Conservation (phyloP, 202 grass and related monocot species). For the Alloteropsis angusta region DNA sequence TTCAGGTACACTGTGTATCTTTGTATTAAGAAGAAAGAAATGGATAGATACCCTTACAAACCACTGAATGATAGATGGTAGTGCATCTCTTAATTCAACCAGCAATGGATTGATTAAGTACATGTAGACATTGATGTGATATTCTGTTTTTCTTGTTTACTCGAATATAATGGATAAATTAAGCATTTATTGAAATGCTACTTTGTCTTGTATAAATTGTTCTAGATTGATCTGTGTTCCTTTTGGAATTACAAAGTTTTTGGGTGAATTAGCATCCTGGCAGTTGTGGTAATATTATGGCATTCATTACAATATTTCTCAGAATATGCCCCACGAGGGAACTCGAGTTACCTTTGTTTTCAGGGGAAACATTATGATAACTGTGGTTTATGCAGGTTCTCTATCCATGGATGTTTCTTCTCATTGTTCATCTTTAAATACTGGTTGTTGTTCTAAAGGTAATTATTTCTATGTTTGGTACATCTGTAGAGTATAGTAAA, state of each 20-base stretch:
- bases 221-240: not conserved
- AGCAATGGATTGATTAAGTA: not conserved
- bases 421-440: not conserved
- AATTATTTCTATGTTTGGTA: conserved; percentile 9
- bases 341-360: not conserved
- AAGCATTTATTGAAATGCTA: not conserved
- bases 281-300: not conserved
- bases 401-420: not conserved
- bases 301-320: not conserved
- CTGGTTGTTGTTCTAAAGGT: not conserved
- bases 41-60: too few species aligned
- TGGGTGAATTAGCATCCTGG: not conserved
- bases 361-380: not conserved
- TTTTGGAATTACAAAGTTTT: not conserved
- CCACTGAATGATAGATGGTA: not conserved
- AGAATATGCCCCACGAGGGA: too few species aligned
- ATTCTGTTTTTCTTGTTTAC: not conserved
- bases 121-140: not conserved
- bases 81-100: not conserved
- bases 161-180: not conserved
- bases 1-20: too few species aligned
- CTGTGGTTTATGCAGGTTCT: not conserved
- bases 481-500: conserved; percentile 32
- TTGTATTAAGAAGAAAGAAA: too few species aligned
- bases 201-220: not conserved